Base-by-base conservation (phyloP, 1,284 basidiomycete species). In the Microstroma glucosiphilum region DNA sequence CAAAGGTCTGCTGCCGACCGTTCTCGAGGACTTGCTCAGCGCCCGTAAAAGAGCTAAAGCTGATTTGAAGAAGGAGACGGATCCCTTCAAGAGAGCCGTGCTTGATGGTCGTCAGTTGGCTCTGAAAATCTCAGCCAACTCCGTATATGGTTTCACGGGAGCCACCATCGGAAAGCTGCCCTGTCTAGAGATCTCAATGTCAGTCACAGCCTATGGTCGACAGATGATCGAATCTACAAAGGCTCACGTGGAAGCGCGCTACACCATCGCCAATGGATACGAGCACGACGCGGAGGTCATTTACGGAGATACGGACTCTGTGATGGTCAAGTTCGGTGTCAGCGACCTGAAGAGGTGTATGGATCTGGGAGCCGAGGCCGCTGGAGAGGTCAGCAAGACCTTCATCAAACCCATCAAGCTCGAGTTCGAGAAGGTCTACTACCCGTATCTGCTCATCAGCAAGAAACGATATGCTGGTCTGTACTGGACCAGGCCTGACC, bases 301-400 rank as follows among this genome's bases (percentile, higher is more conserved):
- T 19, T 79, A 79, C 62, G 77, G 77, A 54, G 77, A 79, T 55
- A 79, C 77, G 15, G 77, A 79, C 59, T 78, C 76, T 49, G 76
- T 79, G 64, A 79, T 79, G 77, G 75, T 79, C 69, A 77, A 77
- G 62, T 79, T 79, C 60, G 77, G 77, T 57, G 67, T 69, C 2
- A 60, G 68, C 3, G 73, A 77, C 26, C 57, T 79, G n/a, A 61
- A 56, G 12, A 66, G 69, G 49, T 73, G 76, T 13, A 79, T 79
- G 77, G 65, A 73, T 58, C 66, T 78, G 12, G 93, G 94, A 42
- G 87, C 88, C 30, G 91, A 97, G 81, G 96, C 96, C 0, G 96
- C 96, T 0, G 88, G 90, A 37, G 84, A 90, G n/a, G 94, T 98
- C 6, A 72, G 71, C 1, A 59, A 73, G 41, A 73, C 74, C 0